A percentile compares a stretch with the other conserved stretches of the same genome.
Conservation (phyloP, 768 basidiomycete species). For the Leccinum broughii region DNA sequence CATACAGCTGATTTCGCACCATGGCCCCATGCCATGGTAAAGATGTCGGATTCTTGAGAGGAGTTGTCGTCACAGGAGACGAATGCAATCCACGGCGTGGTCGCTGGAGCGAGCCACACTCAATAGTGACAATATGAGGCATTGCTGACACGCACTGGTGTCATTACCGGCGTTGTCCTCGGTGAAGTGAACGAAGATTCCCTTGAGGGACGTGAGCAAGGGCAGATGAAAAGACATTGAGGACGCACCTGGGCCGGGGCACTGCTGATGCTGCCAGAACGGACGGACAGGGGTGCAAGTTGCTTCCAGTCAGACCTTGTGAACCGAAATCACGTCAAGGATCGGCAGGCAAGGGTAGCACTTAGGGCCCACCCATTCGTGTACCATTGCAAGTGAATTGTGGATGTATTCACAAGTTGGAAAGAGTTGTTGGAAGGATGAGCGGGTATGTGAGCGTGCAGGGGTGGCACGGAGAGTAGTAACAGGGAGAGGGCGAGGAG, state of each 20-base stretch:
- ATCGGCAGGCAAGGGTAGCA: conserved; percentile 1
- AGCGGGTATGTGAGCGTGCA: conserved; percentile 68
- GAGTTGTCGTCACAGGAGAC: conserved; percentile 72
- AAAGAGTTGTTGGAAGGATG: conserved; percentile 65
- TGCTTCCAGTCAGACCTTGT: conserved; percentile 51
- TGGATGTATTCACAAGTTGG: conserved; percentile 38
- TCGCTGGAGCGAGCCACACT: conserved; percentile 42
- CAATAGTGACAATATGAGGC: conserved; percentile 13
- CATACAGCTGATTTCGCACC: conserved; percentile 82
- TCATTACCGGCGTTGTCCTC: conserved; percentile 53
- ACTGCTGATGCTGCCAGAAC: conserved; percentile 37
- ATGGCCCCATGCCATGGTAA: conserved; percentile 74
- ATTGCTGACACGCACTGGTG: conserved; percentile 50
- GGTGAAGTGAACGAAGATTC: conserved; percentile 81
- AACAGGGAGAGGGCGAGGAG: conserved; percentile 8
- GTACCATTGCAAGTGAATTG: conserved; percentile 62
- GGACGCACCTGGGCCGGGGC: conserved; percentile 57
- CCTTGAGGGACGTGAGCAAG: conserved; percentile 41
- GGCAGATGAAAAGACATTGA: background rate
- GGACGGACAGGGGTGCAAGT: conserved; percentile 62
- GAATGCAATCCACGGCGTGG: conserved; percentile 90
- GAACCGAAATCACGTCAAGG: conserved; percentile 13
- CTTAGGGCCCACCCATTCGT: conserved; percentile 42
- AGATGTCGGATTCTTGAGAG: conserved; percentile 66
- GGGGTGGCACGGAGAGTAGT: conserved; percentile 11